Evolutionary conservation across 768 basidiomycete species (phyloP).

Genomic region (Tricholoma saponaceum): DNA sequence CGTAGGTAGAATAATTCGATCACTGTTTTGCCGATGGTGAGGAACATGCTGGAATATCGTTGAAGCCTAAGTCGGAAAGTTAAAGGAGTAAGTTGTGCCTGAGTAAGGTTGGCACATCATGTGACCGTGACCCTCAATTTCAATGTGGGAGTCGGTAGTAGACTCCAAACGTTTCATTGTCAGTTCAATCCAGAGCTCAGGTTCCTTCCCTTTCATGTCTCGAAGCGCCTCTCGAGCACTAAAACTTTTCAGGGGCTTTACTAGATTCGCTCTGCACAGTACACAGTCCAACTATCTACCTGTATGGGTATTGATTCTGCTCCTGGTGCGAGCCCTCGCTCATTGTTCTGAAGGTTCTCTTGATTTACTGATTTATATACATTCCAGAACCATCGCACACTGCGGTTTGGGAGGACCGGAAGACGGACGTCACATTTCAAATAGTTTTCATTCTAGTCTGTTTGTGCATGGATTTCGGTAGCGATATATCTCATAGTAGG

Average conservation of each 20-base stretch:
- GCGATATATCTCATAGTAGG: constrained; percentile 32
- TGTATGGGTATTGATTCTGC: not conserved
- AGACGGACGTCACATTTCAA: not conserved
- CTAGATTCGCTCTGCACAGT: not conserved
- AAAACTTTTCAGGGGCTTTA: not conserved
- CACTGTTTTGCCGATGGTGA: too few species aligned
- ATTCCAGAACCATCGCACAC: not conserved
- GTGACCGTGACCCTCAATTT: too few species aligned
- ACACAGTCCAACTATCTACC: not conserved
- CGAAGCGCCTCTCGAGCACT: not conserved
- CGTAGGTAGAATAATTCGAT: too few species aligned
- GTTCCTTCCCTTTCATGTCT: not conserved
- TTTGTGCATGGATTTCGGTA: constrained; percentile 18
- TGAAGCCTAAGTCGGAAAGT: too few species aligned
- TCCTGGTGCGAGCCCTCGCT: too few species aligned
- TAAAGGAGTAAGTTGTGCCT: too few species aligned
- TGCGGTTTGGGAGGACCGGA: not conserved
- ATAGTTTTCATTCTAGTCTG: constrained; percentile 7
- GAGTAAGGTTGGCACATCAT: too few species aligned
- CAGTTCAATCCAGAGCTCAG: not conserved
- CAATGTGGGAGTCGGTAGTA: too few species aligned
- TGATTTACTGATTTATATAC: not conserved
- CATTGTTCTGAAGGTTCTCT: not conserved
- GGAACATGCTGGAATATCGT: too few species aligned
- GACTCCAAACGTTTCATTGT: too few species aligned